phyloP scores from a whole-genome alignment of 495 filamentous ascomycete genomes.

The Podospora pseudoanserina region DNA sequence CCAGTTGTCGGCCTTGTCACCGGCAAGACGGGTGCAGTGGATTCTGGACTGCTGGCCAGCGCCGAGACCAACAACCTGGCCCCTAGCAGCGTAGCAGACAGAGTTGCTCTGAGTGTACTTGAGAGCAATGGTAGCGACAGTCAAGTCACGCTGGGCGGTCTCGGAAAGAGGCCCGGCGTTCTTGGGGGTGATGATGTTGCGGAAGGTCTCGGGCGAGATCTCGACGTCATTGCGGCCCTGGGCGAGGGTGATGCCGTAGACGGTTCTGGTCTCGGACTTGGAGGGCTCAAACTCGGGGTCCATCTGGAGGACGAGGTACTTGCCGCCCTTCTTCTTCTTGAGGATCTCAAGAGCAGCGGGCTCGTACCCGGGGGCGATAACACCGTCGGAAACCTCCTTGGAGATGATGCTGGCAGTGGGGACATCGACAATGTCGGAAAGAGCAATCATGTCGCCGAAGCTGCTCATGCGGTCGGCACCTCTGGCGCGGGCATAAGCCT shows the following conservation, averaged over 20 bases:
- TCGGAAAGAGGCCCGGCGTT: slow-evolving; percentile 67
- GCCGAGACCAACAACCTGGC: slow-evolving; percentile 89
- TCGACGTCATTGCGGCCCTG: slow-evolving; percentile 90
- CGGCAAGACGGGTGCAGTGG: slow-evolving; percentile 96
- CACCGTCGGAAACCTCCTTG: slow-evolving; percentile 93
- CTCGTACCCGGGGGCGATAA: slow-evolving; percentile 85
- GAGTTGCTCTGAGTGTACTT: slow-evolving; percentile 99
- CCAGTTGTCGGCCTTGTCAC: slow-evolving; percentile 99
- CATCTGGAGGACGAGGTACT: slow-evolving; percentile 94
- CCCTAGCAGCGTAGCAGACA: slow-evolving; percentile 94
- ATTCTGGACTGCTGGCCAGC: slow-evolving; percentile 97
- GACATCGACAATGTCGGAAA: slow-evolving; percentile 83
- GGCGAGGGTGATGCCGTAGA: slow-evolving; percentile 80
- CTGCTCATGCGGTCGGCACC: slow-evolving; percentile 96
- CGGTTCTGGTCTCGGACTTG: slow-evolving; percentile 70
- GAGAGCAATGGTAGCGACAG: slow-evolving; percentile 90
- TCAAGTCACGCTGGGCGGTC: slow-evolving; percentile 80
- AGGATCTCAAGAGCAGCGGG: slow-evolving; percentile 83
- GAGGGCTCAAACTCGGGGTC: slow-evolving; percentile 79
- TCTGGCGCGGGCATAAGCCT: slow-evolving; percentile 91
- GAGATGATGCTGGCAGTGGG: slow-evolving; percentile 94
- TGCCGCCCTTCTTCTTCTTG: slow-evolving; percentile 97
- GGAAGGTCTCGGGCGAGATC: slow-evolving; percentile 83
- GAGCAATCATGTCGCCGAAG: slow-evolving; percentile 93
- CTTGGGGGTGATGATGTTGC: slow-evolving; percentile 78